Evolutionary conservation across 495 filamentous ascomycete species (phyloP).

Genomic region (Rhypophila decipiens): DNA sequence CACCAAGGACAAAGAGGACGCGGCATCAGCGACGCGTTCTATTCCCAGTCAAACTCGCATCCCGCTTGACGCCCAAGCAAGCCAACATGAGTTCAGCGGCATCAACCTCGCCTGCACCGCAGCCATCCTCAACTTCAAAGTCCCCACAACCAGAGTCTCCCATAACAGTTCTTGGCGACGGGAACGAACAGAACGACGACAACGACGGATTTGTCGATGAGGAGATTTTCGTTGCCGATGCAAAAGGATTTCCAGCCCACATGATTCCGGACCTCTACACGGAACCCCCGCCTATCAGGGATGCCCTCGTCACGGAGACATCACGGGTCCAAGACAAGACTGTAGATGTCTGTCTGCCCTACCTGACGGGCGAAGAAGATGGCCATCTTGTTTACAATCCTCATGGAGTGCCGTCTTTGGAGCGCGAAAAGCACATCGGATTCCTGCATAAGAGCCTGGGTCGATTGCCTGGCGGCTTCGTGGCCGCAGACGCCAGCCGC

Average conservation of each 20-base stretch:
- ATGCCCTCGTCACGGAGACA: slow-evolving; percentile 62
- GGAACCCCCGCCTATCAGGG: slow-evolving; percentile 54
- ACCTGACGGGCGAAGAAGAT: slow-evolving; percentile 47
- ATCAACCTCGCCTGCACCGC: neutral
- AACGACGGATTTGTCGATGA: slow-evolving; percentile 16
- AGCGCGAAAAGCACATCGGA: slow-evolving; percentile 61
- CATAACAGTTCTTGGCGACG: neutral
- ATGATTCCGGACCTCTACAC: slow-evolving; percentile 63
- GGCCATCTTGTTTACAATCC: slow-evolving; percentile 47
- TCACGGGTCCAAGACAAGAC: slow-evolving; percentile 62
- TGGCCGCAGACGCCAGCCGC: slow-evolving; percentile 69
- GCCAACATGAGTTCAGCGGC: too few relatives aligned
- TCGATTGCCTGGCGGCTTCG: slow-evolving; percentile 58
- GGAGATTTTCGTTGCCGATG: slow-evolving; percentile 8
- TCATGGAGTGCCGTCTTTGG: slow-evolving; percentile 66
- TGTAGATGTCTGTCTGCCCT: slow-evolving; percentile 61
- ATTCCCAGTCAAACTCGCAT: too few relatives aligned
- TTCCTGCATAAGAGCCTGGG: slow-evolving; percentile 66
- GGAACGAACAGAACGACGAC: neutral
- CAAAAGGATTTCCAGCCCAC: neutral
- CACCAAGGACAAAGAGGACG: slow-evolving; percentile 11
- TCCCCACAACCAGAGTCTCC: too few relatives aligned
- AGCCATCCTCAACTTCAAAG: neutral
- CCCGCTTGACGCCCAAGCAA: too few relatives aligned
- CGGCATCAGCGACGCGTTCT: slow-evolving; percentile 14